Conservation (phyloP, 2,329 filamentous ascomycete species). For the Exophiala spinifera region DNA sequence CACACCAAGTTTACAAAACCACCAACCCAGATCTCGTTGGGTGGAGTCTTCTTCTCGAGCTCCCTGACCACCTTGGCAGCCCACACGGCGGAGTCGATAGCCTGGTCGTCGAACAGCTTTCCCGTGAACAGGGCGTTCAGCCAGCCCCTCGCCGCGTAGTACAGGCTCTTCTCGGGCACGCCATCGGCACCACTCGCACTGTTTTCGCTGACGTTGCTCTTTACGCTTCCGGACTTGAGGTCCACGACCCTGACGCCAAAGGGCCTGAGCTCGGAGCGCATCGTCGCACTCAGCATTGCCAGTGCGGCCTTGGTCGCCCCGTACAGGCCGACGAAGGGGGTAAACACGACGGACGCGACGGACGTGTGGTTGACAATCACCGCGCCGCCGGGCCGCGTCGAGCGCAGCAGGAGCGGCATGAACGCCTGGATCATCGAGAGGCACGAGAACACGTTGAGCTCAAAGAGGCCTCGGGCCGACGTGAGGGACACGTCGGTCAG, state of each 20-base stretch:
- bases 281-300: slow-evolving; percentile 54
- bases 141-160: slow-evolving; percentile 47
- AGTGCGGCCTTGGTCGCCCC: slow-evolving; percentile 53
- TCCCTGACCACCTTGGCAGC: slow-evolving; percentile 54
- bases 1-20: background rate
- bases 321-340: slow-evolving; percentile 36
- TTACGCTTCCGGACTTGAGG: slow-evolving; percentile 26
- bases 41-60: slow-evolving; percentile 47
- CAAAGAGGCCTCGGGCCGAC: slow-evolving; percentile 36
- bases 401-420: slow-evolving; percentile 14
- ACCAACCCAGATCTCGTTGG: slow-evolving; percentile 15
- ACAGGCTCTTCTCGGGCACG: slow-evolving; percentile 49
- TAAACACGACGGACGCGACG: slow-evolving; percentile 22
- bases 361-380: slow-evolving; percentile 32
- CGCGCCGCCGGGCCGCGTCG: slow-evolving; percentile 16
- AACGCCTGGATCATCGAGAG: slow-evolving; percentile 36
- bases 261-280: slow-evolving; percentile 33
- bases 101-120: slow-evolving; percentile 31
- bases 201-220: slow-evolving; percentile 38
- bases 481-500: slow-evolving; percentile 31
- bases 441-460: slow-evolving; percentile 43
- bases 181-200: background rate
- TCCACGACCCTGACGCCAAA: slow-evolving; percentile 32
- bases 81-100: slow-evolving; percentile 53
- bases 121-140: slow-evolving; percentile 5